Evolutionary conservation across 2,329 filamentous ascomycete genomes (phyloP), one percentile per base, ranked within the genome.

Genomic region (Penicillium sp.): DNA sequence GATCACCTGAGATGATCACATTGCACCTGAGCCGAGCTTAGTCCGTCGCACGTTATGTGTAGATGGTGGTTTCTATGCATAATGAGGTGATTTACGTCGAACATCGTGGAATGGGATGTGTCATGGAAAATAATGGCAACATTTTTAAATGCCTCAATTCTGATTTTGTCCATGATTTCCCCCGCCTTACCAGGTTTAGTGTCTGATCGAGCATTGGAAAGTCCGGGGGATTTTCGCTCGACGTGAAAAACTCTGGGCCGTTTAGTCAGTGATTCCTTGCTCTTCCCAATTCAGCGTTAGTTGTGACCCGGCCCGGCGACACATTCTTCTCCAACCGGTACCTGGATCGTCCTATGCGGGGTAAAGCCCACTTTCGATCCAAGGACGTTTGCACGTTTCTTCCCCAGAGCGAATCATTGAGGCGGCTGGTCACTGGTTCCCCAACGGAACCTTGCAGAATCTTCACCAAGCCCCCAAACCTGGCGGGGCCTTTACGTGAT

Each of bases 301-400:
- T 25, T 11, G n/a, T 25, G 37, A 19, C 27, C 63, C 62, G 62
- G 62, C 44, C 64, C 62, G 64, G 64, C 53, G 23, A 56, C 50
- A 45, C 48, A 59, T 54, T 56, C 56, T 62, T 59, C 58, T 35
- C 52, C 57, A 65, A 58, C 25, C 54, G 62, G 65, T 67, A 66
- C 65, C 65, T 67, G 63, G 58, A 66, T 63, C 57, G 53, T 55
- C 55, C 50, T 23, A 62, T 65, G 63, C 65, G 65, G 63, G 65
- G 63, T 67, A 62, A 49, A 31, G 29, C 19, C 26, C 26, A 27
- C 21, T 42, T 26, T 47, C 60, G 61, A 67, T 64, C 61, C 57
- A 58, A 21, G 46, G 51, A 47, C 25, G 13, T 37, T 33, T 39
- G 43, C 55, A 60, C 57, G 55, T 53, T 57, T 25, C 27, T 45